Percentiles rank a stretch among this genome's conserved stretches.
Evolutionary conservation across 345 rosid species (phyloP).

Genomic region (Sisymbrium altissimum): DNA sequence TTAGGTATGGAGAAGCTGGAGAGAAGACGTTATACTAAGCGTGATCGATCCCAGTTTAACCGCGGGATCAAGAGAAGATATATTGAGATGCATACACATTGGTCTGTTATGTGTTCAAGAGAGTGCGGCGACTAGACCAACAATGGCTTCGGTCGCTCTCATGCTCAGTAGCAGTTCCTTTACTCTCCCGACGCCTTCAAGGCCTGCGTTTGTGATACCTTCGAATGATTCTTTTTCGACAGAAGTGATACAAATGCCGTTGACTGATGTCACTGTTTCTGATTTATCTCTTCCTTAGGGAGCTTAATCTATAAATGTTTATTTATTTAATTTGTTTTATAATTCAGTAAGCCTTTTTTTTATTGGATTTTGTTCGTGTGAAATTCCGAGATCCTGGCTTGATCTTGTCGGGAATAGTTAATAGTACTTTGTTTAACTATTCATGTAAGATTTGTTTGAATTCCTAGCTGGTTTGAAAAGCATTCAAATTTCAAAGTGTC

Average conservation of each 20-base stretch:
- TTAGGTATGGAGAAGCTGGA: slow-evolving; percentile 60
- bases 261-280: slow-evolving; percentile 20
- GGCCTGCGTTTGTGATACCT: slow-evolving; percentile 37
- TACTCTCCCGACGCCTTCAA: slow-evolving; percentile 39
- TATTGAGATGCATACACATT: slow-evolving; percentile 49
- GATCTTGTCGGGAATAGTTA: too few relatives aligned
- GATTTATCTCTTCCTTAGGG: slow-evolving; percentile 11
- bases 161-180: slow-evolving; percentile 47
- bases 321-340: too few relatives aligned
- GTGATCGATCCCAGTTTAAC: slow-evolving; percentile 40
- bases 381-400: too few relatives aligned
- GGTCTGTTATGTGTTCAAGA: slow-evolving; percentile 59
- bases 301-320: neutral
- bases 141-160: slow-evolving; percentile 41
- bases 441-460: too few relatives aligned
- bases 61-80: slow-evolving; percentile 27
- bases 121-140: slow-evolving; percentile 37
- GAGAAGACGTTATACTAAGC: slow-evolving; percentile 28
- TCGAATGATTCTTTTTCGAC: slow-evolving; percentile 9
- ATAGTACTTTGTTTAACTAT: too few relatives aligned
- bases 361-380: too few relatives aligned
- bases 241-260: slow-evolving; percentile 7
- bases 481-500: too few relatives aligned
- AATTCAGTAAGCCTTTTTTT: too few relatives aligned
- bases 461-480: too few relatives aligned